Evolutionary conservation across 1,284 basidiomycete genomes (phyloP).

Genomic region (Mrakiaceae sp.): DNA sequence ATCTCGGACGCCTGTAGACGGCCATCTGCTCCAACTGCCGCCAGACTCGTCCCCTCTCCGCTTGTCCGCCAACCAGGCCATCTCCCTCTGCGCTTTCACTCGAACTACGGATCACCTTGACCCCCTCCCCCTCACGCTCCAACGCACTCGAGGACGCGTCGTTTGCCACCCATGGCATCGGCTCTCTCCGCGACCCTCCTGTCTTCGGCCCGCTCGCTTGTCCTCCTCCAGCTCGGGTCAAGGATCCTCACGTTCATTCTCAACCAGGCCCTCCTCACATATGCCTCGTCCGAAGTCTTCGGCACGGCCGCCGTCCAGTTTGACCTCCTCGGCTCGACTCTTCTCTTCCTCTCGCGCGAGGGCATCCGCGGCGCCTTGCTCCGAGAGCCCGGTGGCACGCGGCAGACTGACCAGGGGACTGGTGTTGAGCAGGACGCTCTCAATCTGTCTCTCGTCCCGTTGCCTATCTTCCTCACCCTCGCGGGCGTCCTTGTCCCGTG

Average conservation of each 20-base stretch:
- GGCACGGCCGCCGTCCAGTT: slow-evolving; percentile 78
- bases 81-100: no score
- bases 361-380: slow-evolving; percentile 76
- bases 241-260: slow-evolving; percentile 74
- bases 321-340: slow-evolving; percentile 73
- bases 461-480: slow-evolving; percentile 47
- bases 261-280: slow-evolving; percentile 75
- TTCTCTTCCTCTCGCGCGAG: slow-evolving; percentile 84
- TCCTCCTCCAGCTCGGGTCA: slow-evolving; percentile 74
- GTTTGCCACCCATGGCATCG: background rate
- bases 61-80: background rate
- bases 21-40: no score
- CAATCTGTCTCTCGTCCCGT: slow-evolving; percentile 50
- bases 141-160: background rate
- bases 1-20: no score
- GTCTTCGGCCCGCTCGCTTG: slow-evolving; percentile 56
- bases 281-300: slow-evolving; percentile 74
- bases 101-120: no score
- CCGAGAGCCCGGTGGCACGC: slow-evolving; percentile 23
- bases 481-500: slow-evolving; percentile 40
- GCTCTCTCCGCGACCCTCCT: slow-evolving; percentile 7
- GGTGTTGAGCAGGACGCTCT: slow-evolving; percentile 23
- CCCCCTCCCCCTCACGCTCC: background rate
- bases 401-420: slow-evolving; percentile 16
- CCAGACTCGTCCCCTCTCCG: background rate